Conservation (phyloP, 768 basidiomycete species). For the Chalciporus pseudorubinellus region DNA sequence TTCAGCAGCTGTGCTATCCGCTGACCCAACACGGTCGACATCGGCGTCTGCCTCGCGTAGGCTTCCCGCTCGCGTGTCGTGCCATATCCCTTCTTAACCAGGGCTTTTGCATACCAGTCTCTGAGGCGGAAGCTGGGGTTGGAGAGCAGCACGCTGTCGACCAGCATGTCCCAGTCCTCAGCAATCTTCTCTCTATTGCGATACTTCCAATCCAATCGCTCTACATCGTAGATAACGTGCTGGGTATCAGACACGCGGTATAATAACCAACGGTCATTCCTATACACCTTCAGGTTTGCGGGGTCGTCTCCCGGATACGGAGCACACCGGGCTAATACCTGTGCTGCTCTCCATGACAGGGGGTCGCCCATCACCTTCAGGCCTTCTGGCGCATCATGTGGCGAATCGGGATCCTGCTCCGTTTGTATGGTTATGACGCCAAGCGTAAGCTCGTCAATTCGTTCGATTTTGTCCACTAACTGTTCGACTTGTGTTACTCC, state of each 20-base stretch:
- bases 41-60: no score
- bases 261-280: neutral
- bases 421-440: no score
- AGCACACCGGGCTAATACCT: neutral
- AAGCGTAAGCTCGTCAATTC: no score
- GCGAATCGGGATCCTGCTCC: no score
- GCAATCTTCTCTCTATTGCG: neutral
- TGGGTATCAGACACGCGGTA: neutral
- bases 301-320: slow-evolving; percentile 1
- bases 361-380: slow-evolving; percentile 5
- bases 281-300: neutral
- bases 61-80: no score
- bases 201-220: neutral
- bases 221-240: neutral
- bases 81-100: no score
- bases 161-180: neutral
- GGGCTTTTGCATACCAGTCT: no score
- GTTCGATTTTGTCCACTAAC: no score
- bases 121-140: neutral
- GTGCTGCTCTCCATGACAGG: neutral
- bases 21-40: no score
- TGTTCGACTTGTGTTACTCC: no score
- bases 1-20: no score
- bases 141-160: neutral
- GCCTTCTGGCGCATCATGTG: no score